These are phyloP conservation scores for Apiotrichum porosum DNA, from an alignment of 1,284 basidiomycete species.

Conservation along the genomic window DNA sequence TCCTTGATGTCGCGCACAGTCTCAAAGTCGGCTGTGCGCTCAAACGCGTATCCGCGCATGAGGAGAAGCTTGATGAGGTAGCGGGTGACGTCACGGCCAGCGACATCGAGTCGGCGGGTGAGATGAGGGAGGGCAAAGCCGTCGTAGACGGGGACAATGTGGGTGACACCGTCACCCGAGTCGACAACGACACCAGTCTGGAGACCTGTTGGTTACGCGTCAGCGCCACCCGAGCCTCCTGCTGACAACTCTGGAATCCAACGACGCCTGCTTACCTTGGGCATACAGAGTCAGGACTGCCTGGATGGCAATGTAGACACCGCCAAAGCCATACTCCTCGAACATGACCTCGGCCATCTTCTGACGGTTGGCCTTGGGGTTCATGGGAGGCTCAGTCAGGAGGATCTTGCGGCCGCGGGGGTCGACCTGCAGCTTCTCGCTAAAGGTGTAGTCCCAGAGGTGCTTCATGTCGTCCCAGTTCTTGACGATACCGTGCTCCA, in stretches of 20 bases:
- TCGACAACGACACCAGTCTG: conserved; percentile 98
- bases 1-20: conserved; percentile 99
- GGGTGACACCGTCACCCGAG: conserved; percentile 98
- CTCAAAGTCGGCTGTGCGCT: conserved; percentile 98
- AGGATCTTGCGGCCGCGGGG: conserved; percentile 84
- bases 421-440: conserved; percentile 88
- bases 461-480: conserved; percentile 99
- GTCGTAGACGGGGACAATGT: conserved; percentile 97
- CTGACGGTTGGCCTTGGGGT: conserved; percentile 88
- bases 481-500: conserved; percentile 98
- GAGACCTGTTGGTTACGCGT: too few species aligned
- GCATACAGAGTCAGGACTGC: conserved; percentile 97
- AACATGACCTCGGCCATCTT: conserved; percentile 99
- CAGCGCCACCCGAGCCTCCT: too few species aligned
- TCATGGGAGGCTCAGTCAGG: conserved; percentile 99
- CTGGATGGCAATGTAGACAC: conserved; percentile 97
- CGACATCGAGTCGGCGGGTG: conserved; percentile 90
- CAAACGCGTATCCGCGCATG: conserved; percentile 99
- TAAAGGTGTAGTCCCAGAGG: conserved; percentile 97
- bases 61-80: conserved; percentile 97
- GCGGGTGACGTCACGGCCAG: conserved; percentile 94
- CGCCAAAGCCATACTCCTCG: conserved; percentile 94
- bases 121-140: conserved; percentile 93
- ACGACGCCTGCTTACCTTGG: conserved; percentile 86
- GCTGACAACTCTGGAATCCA: too few species aligned